Conservation (phyloP, 768 basidiomycete genomes). For the Leucosporidium creatinivorum region DNA sequence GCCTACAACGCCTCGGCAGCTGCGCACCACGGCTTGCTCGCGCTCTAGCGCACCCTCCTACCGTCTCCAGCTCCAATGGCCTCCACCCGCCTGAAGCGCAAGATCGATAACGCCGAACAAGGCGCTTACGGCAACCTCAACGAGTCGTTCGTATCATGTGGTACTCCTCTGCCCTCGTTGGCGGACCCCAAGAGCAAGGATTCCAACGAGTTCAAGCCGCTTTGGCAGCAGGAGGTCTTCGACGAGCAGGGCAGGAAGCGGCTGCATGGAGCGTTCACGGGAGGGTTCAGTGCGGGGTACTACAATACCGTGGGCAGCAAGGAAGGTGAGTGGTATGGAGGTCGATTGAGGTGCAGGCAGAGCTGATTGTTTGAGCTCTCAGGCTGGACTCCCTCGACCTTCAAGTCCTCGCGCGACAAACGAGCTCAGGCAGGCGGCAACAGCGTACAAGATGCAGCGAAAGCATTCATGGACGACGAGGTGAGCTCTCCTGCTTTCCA, state of each 20-base stretch:
- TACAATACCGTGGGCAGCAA: slow-evolving; percentile 93
- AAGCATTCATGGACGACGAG: slow-evolving; percentile 99
- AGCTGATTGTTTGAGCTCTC: neutral
- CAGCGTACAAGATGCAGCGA: slow-evolving; percentile 54
- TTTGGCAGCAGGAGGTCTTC: slow-evolving; percentile 83
- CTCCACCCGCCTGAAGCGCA: too few species aligned
- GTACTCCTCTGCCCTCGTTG: slow-evolving; percentile 88
- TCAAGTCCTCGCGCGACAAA: slow-evolving; percentile 76
- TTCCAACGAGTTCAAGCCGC: slow-evolving; percentile 84
- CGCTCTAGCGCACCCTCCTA: too few species aligned
- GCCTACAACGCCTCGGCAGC: too few species aligned
- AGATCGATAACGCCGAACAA: too few species aligned
- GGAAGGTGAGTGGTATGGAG: slow-evolving; percentile 57
- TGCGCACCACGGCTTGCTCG: too few species aligned
- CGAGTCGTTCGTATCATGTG: slow-evolving; percentile 83
- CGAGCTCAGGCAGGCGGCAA: slow-evolving; percentile 44
- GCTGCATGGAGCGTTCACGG: slow-evolving; percentile 97
- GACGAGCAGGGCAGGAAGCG: slow-evolving; percentile 42
- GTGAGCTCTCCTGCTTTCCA: neutral
- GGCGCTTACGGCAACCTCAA: slow-evolving; percentile 27
- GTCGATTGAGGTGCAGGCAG: neutral
- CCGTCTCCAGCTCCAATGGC: too few species aligned
- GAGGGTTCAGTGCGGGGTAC: slow-evolving; percentile 87
- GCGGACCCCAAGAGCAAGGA: slow-evolving; percentile 75
- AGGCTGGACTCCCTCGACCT: slow-evolving; percentile 95